phyloP scores from a whole-genome alignment of 1,284 basidiomycete species.

The Fomitopsis betulina region DNA sequence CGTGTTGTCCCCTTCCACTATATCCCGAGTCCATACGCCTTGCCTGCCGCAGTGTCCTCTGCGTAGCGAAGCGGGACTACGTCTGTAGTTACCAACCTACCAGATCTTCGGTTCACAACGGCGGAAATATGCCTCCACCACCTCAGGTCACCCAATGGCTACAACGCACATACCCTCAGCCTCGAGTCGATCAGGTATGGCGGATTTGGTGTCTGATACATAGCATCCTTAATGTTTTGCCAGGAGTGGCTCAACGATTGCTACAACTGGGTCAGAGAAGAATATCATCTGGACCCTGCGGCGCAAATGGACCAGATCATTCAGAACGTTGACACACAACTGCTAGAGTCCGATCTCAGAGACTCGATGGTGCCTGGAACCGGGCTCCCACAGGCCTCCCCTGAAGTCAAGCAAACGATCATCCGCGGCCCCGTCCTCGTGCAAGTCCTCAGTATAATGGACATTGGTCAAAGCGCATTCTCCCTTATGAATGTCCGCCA shows the following conservation, averaged over 20 bases:
- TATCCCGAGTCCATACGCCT: too few species aligned
- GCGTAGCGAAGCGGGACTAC: too few species aligned
- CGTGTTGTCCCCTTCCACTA: neutral
- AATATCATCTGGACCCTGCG: constrained; percentile 42
- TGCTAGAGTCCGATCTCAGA: constrained; percentile 63
- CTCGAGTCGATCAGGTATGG: constrained; percentile 52
- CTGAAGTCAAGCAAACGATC: constrained; percentile 28
- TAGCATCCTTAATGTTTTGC: neutral
- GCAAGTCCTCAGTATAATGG: constrained; percentile 68
- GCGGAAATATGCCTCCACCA: constrained; percentile 17
- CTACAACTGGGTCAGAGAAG: constrained; percentile 53
- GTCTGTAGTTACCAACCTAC: too few species aligned
- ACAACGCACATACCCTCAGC: constrained; percentile 43
- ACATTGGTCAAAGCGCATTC: constrained; percentile 71
- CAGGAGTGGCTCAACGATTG: constrained; percentile 75
- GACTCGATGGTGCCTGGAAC: constrained; percentile 68
- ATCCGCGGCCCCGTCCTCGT: constrained; percentile 50
- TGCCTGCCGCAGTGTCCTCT: too few species aligned
- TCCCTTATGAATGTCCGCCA: constrained; percentile 58
- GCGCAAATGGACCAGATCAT: constrained; percentile 45
- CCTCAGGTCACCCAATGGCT: constrained; percentile 40
- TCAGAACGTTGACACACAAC: constrained; percentile 52
- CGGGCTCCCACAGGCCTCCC: constrained; percentile 51
- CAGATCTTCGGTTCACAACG: neutral
- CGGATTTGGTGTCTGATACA: neutral